phyloP scores from a whole-genome alignment of 1,284 basidiomycete species.

The Kalmanozyma brasiliensis region DNA sequence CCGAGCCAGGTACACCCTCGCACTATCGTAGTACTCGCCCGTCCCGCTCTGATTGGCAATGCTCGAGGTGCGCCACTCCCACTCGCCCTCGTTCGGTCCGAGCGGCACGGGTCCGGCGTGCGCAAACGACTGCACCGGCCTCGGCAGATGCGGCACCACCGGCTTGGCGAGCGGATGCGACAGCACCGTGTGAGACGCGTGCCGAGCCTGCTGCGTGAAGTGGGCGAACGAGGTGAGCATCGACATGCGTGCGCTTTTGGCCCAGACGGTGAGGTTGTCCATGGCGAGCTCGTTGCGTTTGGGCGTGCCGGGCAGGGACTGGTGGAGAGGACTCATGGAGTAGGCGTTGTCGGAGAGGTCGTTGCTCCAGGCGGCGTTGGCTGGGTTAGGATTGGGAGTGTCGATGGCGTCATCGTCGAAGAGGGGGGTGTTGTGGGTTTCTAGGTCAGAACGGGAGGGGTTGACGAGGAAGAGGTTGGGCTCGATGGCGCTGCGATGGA shows the following conservation, averaged over 20 bases:
- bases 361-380: slow-evolving; percentile 25
- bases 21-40: slow-evolving; percentile 85
- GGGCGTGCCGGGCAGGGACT: slow-evolving; percentile 31
- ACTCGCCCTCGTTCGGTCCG: slow-evolving; percentile 55
- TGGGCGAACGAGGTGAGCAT: slow-evolving; percentile 62
- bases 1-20: slow-evolving; percentile 91
- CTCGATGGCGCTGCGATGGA: slow-evolving; percentile 81
- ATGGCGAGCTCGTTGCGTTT: slow-evolving; percentile 28
- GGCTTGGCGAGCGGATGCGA: slow-evolving; percentile 56
- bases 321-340: slow-evolving; percentile 39
- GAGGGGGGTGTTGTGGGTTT: slow-evolving; percentile 74
- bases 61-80: slow-evolving; percentile 49
- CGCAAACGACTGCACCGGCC: slow-evolving; percentile 52
- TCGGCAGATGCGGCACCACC: slow-evolving; percentile 49
- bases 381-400: slow-evolving; percentile 15
- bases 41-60: slow-evolving; percentile 47
- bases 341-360: slow-evolving; percentile 49
- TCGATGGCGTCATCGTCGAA: slow-evolving; percentile 68
- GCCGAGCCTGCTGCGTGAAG: slow-evolving; percentile 60
- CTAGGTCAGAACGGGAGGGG: slow-evolving; percentile 87
- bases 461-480: slow-evolving; percentile 88
- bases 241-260: slow-evolving; percentile 60
- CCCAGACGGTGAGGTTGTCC: slow-evolving; percentile 58
- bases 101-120: slow-evolving; percentile 63
- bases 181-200: slow-evolving; percentile 56